These are phyloP conservation scores for Zygnema cylindricum DNA, from an alignment of 139 green algal species.

Conservation along the genomic window DNA sequence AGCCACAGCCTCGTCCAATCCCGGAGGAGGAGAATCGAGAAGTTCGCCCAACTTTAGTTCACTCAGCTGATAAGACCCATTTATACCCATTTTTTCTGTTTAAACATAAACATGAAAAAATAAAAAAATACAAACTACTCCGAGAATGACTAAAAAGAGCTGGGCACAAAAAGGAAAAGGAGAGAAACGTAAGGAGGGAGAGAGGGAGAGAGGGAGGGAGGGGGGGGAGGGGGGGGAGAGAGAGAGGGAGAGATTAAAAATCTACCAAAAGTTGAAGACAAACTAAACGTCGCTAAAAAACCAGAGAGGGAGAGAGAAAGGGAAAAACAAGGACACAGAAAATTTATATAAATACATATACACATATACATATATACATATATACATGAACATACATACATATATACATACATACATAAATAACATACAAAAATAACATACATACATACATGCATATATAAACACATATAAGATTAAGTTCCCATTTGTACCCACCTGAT, in stretches of 20 bases:
- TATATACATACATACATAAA: too few species aligned
- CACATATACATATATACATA: not conserved
- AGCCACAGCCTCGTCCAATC: constrained; percentile 54
- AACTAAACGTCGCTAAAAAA: not conserved
- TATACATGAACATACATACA: constrained; percentile 31
- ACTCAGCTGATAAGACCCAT: not conserved
- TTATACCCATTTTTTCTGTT: not conserved
- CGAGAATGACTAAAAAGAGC: not conserved
- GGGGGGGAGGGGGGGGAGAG: not conserved
- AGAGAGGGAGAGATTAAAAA: not conserved
- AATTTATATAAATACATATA: not conserved
- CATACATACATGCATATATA: not conserved
- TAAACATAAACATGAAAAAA: not conserved
- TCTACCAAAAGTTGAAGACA: not conserved
- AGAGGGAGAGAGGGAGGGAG: not conserved
- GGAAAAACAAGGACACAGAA: not conserved
- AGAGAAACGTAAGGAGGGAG: not conserved
- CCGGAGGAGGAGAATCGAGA: constrained; percentile 92
- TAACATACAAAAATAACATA: too few species aligned
- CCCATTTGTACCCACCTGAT: constrained; percentile 36
- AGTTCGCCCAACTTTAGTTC: constrained; percentile 85
- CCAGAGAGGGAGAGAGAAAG: not conserved
- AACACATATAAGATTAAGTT: too few species aligned
- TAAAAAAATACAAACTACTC: too few species aligned
- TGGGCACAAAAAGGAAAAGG: not conserved